Evolutionary conservation across 305 asterid genomes (phyloP).

Genomic region (Fraxinus velutina): DNA sequence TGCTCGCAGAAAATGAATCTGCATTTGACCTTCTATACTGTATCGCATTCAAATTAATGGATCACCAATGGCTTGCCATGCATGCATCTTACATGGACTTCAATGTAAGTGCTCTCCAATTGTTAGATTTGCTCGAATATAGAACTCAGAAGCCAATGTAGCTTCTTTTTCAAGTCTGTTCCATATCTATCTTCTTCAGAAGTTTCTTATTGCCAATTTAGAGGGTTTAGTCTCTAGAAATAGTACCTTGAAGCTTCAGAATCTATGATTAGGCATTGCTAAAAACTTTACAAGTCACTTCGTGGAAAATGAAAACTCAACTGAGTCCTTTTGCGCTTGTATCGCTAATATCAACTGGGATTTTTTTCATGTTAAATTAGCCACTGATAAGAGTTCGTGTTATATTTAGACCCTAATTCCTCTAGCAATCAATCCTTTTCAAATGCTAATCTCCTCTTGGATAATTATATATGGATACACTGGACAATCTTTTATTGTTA

Average conservation of each 20-base stretch:
- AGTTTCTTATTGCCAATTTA: not conserved
- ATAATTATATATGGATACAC: not conserved
- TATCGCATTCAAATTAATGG: slow-evolving; percentile 97
- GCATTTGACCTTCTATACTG: slow-evolving; percentile 94
- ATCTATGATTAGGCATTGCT: not conserved
- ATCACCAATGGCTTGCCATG: slow-evolving; percentile 93
- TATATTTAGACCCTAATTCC: not conserved
- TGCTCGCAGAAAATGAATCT: slow-evolving; percentile 71
- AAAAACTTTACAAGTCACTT: not conserved
- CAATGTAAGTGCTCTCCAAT: slow-evolving; percentile 53
- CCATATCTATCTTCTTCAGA: not conserved
- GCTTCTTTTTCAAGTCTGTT: not conserved
- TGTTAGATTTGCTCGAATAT: not conserved
- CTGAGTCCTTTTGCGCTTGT: not conserved
- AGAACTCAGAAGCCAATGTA: not conserved
- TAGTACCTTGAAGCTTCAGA: not conserved
- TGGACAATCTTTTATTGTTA: not conserved
- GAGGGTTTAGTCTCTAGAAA: not conserved
- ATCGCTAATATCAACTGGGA: not conserved
- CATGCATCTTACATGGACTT: slow-evolving; percentile 98
- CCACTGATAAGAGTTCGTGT: not conserved
- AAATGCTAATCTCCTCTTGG: not conserved
- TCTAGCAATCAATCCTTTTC: not conserved
- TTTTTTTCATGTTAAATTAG: not conserved
- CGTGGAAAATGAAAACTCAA: not conserved